These are phyloP conservation scores for Gossypium turneri DNA, from an alignment of 345 rosid species.

Conservation along the genomic window DNA sequence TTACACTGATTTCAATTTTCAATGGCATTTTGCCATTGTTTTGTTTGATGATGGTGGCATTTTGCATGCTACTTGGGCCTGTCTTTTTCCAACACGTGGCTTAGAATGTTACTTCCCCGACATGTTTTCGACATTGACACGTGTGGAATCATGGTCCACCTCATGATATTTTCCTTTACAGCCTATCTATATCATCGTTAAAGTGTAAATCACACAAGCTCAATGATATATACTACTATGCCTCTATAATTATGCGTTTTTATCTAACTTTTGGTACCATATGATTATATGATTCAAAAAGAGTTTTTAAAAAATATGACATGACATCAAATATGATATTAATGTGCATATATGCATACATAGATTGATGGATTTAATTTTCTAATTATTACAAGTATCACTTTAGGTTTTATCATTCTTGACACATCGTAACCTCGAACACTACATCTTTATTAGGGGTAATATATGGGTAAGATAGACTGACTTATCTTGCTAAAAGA, in stretches of 20 bases:
- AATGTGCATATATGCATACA: too few relatives aligned
- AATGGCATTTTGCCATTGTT: neutral
- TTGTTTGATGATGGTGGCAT: neutral
- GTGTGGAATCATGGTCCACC: slow-evolving; percentile 20
- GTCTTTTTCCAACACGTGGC: slow-evolving; percentile 28
- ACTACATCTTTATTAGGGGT: too few relatives aligned
- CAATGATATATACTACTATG: neutral
- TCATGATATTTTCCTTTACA: slow-evolving; percentile 20
- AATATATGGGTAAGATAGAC: too few relatives aligned
- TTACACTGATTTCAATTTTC: neutral
- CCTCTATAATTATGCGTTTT: neutral
- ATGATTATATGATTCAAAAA: neutral
- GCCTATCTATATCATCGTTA: neutral
- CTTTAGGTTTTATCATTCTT: too few relatives aligned
- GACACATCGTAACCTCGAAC: too few relatives aligned
- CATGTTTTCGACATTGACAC: slow-evolving; percentile 32
- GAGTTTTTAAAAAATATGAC: too few relatives aligned
- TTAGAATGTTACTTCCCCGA: slow-evolving; percentile 25
- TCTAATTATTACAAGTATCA: too few relatives aligned
- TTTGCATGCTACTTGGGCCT: neutral
- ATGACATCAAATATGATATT: neutral
- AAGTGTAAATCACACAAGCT: too few relatives aligned
- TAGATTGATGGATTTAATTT: too few relatives aligned
- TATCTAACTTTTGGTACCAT: neutral
- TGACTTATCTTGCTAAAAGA: too few relatives aligned